Base-by-base conservation (phyloP, 495 filamentous ascomycete genomes). In the Geopyxis carbonaria region DNA sequence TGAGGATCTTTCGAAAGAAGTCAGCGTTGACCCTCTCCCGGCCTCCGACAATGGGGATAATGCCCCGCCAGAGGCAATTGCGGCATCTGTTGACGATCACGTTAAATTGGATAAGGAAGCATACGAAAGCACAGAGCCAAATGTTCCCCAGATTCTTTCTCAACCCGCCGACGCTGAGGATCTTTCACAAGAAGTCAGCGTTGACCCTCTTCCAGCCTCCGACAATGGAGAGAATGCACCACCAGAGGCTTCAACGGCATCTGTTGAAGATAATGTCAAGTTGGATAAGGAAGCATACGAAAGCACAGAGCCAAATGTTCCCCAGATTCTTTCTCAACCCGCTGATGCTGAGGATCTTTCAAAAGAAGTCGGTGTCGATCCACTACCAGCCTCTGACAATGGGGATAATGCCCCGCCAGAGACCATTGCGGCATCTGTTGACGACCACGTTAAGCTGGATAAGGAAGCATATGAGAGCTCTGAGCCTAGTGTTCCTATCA, bases 221-320 rank as follows among this genome's bases (percentile, higher is more conserved):
- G 69, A 64, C 21, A 81, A 78, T 37, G 66, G 68, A 30, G 69
- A 80, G 29, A 93, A 93, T 48, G 86, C 86, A 1, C 84, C 82
- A 10, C 4, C 40, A 8, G 59, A 66, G 42, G 40, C 81, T 25
- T 67, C 64, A 16, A 52, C 61, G 18, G 68, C 70, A 46, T 66
- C 67, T 24, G 57, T 69, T 46, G 59, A 68, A 25, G 69, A 62
- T 41, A 65, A 68, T 33, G 81, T 80, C 36, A 80, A 72, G 40
- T 69, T 81, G 10, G 84, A 93, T 53, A 68, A 81, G 57, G 78
- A 72, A 48, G 84, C 78, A 1, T 93, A 94, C 56, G 76, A 93
- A 53, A 75, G 74, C 46, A 70, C 70, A 51, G 76, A 74, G 51
- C 55, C 69, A 21, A 28, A 11, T 14, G 14, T 39, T 13, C 25